Base-by-base conservation (phyloP, 768 basidiomycete species). In the Kwoniella botswanensis region DNA sequence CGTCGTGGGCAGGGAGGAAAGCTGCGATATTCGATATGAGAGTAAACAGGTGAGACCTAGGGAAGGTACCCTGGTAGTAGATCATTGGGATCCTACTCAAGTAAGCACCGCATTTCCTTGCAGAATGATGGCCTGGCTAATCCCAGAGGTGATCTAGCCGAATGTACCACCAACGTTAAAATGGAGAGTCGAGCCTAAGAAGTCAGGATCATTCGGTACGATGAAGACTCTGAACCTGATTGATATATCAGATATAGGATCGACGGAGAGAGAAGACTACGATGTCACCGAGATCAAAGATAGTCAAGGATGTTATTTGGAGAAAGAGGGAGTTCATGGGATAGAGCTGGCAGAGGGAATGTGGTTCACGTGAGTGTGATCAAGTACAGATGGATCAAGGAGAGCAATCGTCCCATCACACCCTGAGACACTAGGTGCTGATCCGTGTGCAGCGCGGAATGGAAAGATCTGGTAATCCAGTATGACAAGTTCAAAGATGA, bases 361-460 rank as follows among this genome's bases (percentile, higher is more conserved):
- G n/a, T 80, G 79, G 79, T 78, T 80, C 70, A 66, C 53, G 79
- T 80, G 55, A 72, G 79, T 68, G 2, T n/a, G n/a, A 15, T 15
- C 24, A 17, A 4, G n/a, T 3, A 41, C 13, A n/a, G 6, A 35
- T 1, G 35, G 35, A 1, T 35, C 35, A 35, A 5, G 35, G 35
- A 35, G 35, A 1, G 35, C 4, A 35, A 35, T 7, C 35, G 0
- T 35, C 35, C 35, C 35, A 35, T 35, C 6, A 35, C 35, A 35
- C 7, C 6, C 35, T 35, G 35, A 35, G 35, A 7, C 6, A 7
- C 0, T 35, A 35, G 35, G 7, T 0, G 35, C 35, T 35, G 35
- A 35, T 7, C 0, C 13, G 21, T n/a, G 0, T 18, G 1, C 17
- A 81, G 77, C 10, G 63, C 59, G 4, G 57, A 59, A 6, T 81